A percentile compares a stretch with the other conserved stretches of the same genome.
phyloP scores from a whole-genome alignment of 179 eudicot species.

The Silene coronaria region DNA sequence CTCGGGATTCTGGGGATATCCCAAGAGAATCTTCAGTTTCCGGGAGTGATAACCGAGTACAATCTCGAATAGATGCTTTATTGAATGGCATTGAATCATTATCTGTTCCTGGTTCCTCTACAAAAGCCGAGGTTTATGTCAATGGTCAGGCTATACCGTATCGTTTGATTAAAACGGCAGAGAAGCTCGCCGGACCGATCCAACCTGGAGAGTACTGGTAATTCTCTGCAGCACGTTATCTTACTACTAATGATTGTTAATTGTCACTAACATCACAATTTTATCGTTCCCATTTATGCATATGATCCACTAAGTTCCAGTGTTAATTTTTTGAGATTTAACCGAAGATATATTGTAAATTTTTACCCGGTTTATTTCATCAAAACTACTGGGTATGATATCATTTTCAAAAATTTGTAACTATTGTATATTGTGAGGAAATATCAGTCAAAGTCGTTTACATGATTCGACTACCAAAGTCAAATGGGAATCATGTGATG shows the following conservation, averaged over 20 bases:
- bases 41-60: conserved; percentile 32
- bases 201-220: conserved; percentile 90
- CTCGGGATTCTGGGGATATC: conserved; percentile 37
- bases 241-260: neutral
- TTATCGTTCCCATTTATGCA: too few species aligned
- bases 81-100: conserved; percentile 33
- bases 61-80: conserved; percentile 33
- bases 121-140: conserved; percentile 44
- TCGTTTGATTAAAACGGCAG: conserved; percentile 50
- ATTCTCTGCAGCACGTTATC: conserved; percentile 16
- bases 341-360: too few species aligned
- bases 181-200: conserved; percentile 68
- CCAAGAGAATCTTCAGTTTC: conserved; percentile 31
- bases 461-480: neutral
- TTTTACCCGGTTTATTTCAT: too few species aligned
- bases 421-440: too few species aligned
- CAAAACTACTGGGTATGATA: too few species aligned
- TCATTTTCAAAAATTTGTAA: too few species aligned
- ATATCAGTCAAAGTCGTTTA: too few species aligned
- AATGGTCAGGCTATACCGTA: conserved; percentile 59
- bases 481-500: neutral
- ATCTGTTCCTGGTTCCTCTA: conserved; percentile 19
- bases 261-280: too few species aligned
- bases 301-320: too few species aligned
- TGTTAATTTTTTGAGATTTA: too few species aligned